Conservation (phyloP, 371 early-diverging fungal species). For the Capniomyces stellatus region DNA sequence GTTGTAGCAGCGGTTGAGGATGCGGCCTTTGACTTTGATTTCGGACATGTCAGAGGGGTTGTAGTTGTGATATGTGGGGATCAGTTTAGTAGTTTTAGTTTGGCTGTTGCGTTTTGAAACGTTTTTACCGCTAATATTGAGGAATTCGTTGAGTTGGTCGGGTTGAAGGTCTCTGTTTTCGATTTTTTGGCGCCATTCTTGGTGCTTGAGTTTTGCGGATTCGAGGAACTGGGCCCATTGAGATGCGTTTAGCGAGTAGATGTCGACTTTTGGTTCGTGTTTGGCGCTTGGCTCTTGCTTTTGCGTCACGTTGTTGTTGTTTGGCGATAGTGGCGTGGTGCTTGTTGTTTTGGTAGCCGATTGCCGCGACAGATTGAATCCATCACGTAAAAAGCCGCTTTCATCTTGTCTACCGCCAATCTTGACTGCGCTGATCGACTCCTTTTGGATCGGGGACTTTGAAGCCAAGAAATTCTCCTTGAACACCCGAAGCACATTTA, state of each 20-base stretch:
- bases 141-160: constrained; percentile 24
- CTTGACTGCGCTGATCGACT: not conserved
- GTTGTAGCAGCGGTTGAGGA: constrained; percentile 28
- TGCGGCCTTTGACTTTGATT: constrained; percentile 40
- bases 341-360: too few relatives aligned
- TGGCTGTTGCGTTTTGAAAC: not conserved
- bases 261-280: constrained; percentile 16
- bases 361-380: not conserved
- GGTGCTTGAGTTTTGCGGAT: constrained; percentile 25
- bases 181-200: constrained; percentile 32
- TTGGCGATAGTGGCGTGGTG: too few relatives aligned
- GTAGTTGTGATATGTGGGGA: constrained; percentile 21
- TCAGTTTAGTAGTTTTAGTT: constrained; percentile 11
- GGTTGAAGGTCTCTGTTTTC: constrained; percentile 17
- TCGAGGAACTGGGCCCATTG: constrained; percentile 42
- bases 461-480: constrained; percentile 53
- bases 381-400: not conserved
- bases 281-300: constrained; percentile 14
- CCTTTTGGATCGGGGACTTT: constrained; percentile 19
- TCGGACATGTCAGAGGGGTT: constrained; percentile 21
- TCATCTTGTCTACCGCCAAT: not conserved
- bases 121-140: constrained; percentile 20
- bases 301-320: not conserved
- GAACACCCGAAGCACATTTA: constrained; percentile 9
- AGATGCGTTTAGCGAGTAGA: constrained; percentile 32